phyloP scores from a whole-genome alignment of 2,329 filamentous ascomycete species.

The Aureobasidium vineae region DNA sequence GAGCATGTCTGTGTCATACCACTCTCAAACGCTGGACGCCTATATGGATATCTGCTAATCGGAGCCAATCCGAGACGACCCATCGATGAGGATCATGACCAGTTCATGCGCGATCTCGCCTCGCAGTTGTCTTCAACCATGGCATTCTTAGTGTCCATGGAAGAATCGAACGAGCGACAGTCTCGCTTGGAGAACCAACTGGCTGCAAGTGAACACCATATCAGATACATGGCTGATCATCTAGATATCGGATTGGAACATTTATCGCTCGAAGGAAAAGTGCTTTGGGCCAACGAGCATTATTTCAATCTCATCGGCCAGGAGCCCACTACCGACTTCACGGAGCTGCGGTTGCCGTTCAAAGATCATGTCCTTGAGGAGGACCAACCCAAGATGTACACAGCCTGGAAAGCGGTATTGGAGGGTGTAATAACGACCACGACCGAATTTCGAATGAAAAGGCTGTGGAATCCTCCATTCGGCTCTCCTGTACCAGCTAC shows the following conservation, averaged over 20 bases:
- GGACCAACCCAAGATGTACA: constrained; percentile 37
- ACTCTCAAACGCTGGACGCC: not conserved
- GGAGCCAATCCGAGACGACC: constrained; percentile 26
- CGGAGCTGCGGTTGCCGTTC: constrained; percentile 43
- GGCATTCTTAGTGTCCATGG: constrained; percentile 16
- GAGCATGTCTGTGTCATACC: constrained; percentile 21
- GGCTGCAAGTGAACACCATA: constrained; percentile 24
- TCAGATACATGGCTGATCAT: constrained; percentile 27
- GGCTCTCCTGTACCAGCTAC: constrained; percentile 2
- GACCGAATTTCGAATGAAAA: constrained; percentile 43
- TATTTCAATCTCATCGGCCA: constrained; percentile 25
- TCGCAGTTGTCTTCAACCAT: constrained; percentile 24
- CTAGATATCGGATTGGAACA: constrained; percentile 27
- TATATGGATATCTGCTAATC: constrained; percentile 26
- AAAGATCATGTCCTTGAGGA: constrained; percentile 43
- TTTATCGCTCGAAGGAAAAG: constrained; percentile 17
- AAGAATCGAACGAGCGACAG: constrained; percentile 18
- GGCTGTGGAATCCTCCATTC: not conserved
- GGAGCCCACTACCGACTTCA: constrained; percentile 34
- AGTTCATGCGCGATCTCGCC: constrained; percentile 27
- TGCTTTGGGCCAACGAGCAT: constrained; percentile 29
- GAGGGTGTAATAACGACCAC: constrained; percentile 40
- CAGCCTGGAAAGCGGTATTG: constrained; percentile 44
- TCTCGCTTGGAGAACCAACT: constrained; percentile 7
- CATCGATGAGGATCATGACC: constrained; percentile 27